Evolutionary conservation across 805 yeast species (phyloP), one percentile per base, ranked within the genome.

Genomic region (Candida incommunis): DNA sequence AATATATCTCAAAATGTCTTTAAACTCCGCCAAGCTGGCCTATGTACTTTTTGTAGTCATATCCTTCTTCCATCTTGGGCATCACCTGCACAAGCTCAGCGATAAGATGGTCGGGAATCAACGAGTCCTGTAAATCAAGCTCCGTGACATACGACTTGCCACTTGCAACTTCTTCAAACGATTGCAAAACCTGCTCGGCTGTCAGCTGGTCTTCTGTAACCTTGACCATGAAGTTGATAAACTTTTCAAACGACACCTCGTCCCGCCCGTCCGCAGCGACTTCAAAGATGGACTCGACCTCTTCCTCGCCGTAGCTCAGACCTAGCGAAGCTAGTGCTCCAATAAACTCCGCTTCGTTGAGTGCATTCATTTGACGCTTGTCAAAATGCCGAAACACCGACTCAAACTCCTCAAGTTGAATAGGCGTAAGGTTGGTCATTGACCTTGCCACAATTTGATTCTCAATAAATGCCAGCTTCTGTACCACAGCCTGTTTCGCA

Each of bases 251-350:
- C 23, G 60, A 51, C 2, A 62, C 62, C 40, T 34, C 40, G n/a
- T 46, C 49, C 16, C 49, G 44, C 3, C 50, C 56, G 4, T 52
- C 58, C 16, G 60, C 48, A 9, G 57, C 59, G 2, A 50, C 53
- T 15, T 54, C 52, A 46, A 68, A 68, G n/a, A 70, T 55, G 24
- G 68, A 66, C 29, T 56, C 59, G 43, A 60, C 56, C 46, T 67
- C 70, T 1, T 52, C 59, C 11, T 57, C 62, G 1, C 57, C 48
- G 41, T 66, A 57, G 3, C 58, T 61, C 1, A 68, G 61, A 21
- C 72, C 72, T 22, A 71, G 54, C 35, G 65, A 57, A n/a, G 63
- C 62, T 47, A 72, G 53, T 2, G 74, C 70, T 0, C 64, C 65
- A 2, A 61, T 56, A 48, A 72, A 73, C 52, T 72, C 76, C 9